Conservation (phyloP, 2,329 filamentous ascomycete species). For the Phaeosphaeria sp. region DNA sequence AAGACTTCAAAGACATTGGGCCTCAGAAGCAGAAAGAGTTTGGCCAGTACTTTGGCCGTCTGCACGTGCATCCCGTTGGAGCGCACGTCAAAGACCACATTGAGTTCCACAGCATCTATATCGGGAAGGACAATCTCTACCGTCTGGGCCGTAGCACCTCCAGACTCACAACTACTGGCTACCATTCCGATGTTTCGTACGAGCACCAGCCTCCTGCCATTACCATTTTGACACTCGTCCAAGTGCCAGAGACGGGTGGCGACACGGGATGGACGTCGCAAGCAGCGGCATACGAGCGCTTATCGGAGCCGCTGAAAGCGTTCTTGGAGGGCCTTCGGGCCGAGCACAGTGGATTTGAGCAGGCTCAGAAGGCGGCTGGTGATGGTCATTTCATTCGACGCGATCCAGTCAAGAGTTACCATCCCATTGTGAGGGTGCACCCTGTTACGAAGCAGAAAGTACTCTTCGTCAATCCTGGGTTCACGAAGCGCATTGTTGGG, state of each 20-base stretch:
- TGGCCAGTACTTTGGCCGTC: conserved; percentile 52
- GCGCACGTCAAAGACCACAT: conserved; percentile 37
- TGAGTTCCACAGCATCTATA: conserved; percentile 32
- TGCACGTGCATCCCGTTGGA: conserved; percentile 31
- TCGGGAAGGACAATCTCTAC: conserved; percentile 33
- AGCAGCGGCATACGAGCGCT: conserved; percentile 53
- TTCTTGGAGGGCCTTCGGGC: conserved; percentile 70
- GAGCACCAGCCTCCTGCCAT: conserved; percentile 57
- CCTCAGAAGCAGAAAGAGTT: conserved; percentile 52
- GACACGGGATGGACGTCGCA: conserved; percentile 57
- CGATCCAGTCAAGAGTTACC: conserved; percentile 28
- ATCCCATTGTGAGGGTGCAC: conserved; percentile 73
- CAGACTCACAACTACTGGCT: conserved; percentile 53
- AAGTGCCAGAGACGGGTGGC: conserved; percentile 59
- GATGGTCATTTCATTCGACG: conserved; percentile 44
- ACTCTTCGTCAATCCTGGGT: conserved; percentile 80
- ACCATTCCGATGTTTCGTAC: conserved; percentile 59
- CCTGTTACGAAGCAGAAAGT: conserved; percentile 80
- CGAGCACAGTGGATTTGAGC: conserved; percentile 77
- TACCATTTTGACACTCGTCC: conserved; percentile 57
- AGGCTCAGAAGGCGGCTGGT: conserved; percentile 68
- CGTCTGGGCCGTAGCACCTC: conserved; percentile 28
- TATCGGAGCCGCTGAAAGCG: conserved; percentile 23
- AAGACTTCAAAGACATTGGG: conserved; percentile 56
- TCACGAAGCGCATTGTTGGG: conserved; percentile 79